Evolutionary conservation across 495 filamentous ascomycete species (phyloP).

Genomic region (Aspergillus sclerotioniger): DNA sequence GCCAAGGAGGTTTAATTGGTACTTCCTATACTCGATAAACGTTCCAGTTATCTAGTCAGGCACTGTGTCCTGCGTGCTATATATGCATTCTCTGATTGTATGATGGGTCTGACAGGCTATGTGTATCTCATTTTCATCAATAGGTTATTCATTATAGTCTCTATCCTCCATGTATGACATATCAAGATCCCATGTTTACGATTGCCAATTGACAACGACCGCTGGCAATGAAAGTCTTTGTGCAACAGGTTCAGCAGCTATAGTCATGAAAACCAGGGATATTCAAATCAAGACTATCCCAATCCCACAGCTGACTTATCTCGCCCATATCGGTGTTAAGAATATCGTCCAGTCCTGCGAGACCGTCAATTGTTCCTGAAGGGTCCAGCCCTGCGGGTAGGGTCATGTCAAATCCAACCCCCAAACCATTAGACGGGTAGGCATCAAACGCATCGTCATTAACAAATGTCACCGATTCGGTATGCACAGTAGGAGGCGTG

Average conservation of each 20-base stretch:
- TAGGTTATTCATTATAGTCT: too few relatives aligned
- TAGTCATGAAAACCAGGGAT: conserved; percentile 4
- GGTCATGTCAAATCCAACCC: conserved; percentile 7
- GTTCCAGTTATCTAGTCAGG: too few relatives aligned
- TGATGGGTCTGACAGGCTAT: too few relatives aligned
- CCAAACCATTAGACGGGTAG: neutral
- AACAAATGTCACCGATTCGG: neutral
- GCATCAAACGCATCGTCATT: neutral
- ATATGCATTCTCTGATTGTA: too few relatives aligned
- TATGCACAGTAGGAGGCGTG: conserved; percentile 3
- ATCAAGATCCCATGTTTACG: too few relatives aligned
- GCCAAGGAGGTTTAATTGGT: too few relatives aligned
- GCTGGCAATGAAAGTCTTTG: too few relatives aligned
- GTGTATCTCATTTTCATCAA: too few relatives aligned
- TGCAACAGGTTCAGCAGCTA: neutral
- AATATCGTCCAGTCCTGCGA: conserved; percentile 16
- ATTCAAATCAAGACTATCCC: conserved; percentile 27
- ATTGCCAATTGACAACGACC: too few relatives aligned
- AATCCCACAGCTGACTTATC: conserved; percentile 31
- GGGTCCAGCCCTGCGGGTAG: conserved; percentile 11
- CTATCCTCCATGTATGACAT: too few relatives aligned
- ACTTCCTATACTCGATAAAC: too few relatives aligned
- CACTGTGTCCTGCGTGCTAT: too few relatives aligned
- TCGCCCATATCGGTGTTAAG: conserved; percentile 25
- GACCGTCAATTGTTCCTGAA: neutral